Percentiles rank a stretch among this genome's conserved stretches.
Evolutionary conservation across 768 basidiomycete genomes (phyloP).

Genomic region (Boletus insuetus): DNA sequence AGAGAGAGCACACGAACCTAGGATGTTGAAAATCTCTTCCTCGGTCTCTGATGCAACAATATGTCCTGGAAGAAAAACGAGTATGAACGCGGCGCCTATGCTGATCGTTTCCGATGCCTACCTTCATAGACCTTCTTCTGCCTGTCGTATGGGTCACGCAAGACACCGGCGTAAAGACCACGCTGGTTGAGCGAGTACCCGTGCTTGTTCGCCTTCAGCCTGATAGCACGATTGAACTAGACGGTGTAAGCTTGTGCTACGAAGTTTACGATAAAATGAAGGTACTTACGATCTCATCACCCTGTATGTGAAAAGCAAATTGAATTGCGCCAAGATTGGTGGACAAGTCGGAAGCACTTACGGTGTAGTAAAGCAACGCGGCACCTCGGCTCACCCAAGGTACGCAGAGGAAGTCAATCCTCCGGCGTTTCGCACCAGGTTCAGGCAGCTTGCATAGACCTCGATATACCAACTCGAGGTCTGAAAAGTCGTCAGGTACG

Average conservation of each 20-base stretch:
- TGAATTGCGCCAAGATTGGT: neutral
- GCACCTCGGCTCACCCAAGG: conserved; percentile 80
- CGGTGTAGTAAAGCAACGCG: conserved; percentile 90
- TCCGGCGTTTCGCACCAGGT: conserved; percentile 47
- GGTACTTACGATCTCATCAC: conserved; percentile 79
- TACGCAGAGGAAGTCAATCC: conserved; percentile 84
- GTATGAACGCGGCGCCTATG: neutral
- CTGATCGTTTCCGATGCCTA: conserved; percentile 16
- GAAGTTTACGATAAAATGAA: neutral
- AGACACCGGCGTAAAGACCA: conserved; percentile 70
- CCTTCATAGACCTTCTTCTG: conserved; percentile 61
- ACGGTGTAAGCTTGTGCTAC: neutral
- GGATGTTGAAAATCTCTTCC: conserved; percentile 76
- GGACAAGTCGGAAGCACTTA: conserved; percentile 22
- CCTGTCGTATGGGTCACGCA: conserved; percentile 65
- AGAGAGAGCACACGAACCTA: conserved; percentile 40
- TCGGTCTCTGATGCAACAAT: conserved; percentile 83
- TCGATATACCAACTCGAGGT: conserved; percentile 76
- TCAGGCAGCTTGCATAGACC: conserved; percentile 68
- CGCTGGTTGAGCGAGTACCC: conserved; percentile 88
- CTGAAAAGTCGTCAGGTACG: conserved; percentile 61
- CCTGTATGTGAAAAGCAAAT: conserved; percentile 39
- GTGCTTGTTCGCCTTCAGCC: conserved; percentile 75
- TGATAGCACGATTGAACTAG: conserved; percentile 88
- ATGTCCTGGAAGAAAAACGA: conserved; percentile 41